Percentiles rank a stretch among this genome's conserved stretches.
Conservation (phyloP, 2,329 filamentous ascomycete species). For the Aspergillus sp. region DNA sequence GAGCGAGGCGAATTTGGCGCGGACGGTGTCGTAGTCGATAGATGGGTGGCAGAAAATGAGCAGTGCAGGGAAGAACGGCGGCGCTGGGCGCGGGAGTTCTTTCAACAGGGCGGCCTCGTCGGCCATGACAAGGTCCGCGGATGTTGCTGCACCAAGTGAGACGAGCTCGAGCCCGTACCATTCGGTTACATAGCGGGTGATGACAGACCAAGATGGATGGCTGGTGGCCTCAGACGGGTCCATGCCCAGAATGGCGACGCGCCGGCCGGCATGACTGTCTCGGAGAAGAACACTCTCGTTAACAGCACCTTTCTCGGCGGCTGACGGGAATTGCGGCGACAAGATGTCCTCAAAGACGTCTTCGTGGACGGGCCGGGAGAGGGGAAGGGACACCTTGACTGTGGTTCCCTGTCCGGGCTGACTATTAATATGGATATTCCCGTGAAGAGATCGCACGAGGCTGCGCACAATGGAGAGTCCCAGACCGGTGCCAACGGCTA, state of each 20-base stretch:
- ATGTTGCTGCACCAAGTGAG: slow-evolving; percentile 22
- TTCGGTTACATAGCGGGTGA: slow-evolving; percentile 32
- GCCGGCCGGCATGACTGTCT: slow-evolving; percentile 24
- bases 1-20: slow-evolving; percentile 28
- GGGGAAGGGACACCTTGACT: slow-evolving; percentile 50
- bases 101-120: slow-evolving; percentile 28
- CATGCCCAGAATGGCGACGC: slow-evolving; percentile 30
- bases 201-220: slow-evolving; percentile 25
- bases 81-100: neutral
- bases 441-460: slow-evolving; percentile 62
- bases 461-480: slow-evolving; percentile 64
- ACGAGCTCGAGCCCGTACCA: slow-evolving; percentile 39
- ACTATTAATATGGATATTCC: slow-evolving; percentile 58
- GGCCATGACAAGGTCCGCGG: slow-evolving; percentile 37
- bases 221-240: slow-evolving; percentile 17
- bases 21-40: slow-evolving; percentile 31
- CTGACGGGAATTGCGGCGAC: slow-evolving; percentile 10
- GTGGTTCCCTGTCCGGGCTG: slow-evolving; percentile 56
- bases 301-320: slow-evolving; percentile 18
- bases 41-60: slow-evolving; percentile 39
- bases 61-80: slow-evolving; percentile 26
- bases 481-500: slow-evolving; percentile 52
- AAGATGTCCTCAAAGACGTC: slow-evolving; percentile 13
- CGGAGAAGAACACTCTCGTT: slow-evolving; percentile 25
- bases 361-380: slow-evolving; percentile 32